Evolutionary conservation across 441 rosid genomes (phyloP), one percentile per base, ranked within the genome.

Genomic region (Pelargonium fulgidum): DNA sequence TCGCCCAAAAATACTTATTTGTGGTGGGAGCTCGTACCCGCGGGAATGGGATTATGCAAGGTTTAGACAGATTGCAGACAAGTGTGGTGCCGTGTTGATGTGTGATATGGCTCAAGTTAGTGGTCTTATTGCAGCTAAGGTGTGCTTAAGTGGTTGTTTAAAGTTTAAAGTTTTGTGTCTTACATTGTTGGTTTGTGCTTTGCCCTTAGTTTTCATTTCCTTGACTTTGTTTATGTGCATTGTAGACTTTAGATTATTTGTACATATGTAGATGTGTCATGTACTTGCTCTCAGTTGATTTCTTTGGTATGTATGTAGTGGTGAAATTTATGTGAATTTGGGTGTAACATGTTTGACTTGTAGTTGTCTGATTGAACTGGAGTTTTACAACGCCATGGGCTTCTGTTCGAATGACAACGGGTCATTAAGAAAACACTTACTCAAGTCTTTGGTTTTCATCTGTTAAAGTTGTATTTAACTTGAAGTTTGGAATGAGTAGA

Each of bases 21-120:
- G 97, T 77, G 95, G 97, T 20, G 98, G 97, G 69, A 91, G 98
- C 78, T 89, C 97, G 0, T 93, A 93, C 69, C 96, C 97, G 12
- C 84, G 96, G 67, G 99, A 91, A 62, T 91, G 99, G 99, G 97
- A 90, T 72, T 90, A 86, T 10, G 81, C 84, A 0, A 85, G 86
- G 88, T 85, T 91, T 76, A 88, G 93, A 80, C 90, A 73, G 70
- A 84, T 89, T 74, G 97, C 97, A 0, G 97, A 93, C 75, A 91
- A 84, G 82, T 87, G 91, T 74, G 97, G 96, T 20, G 91, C 99
- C 3, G 85, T 90, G 14, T 83, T 94, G 88, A 82, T 94, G 96
- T 94, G 98, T 79, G 97, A 94, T 67, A 94, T 94, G 99, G 99
- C 99, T 84, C 97, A 94, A 17, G 84, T 90, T 17, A 90, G 97